Evolutionary conservation across 2,329 filamentous ascomycete genomes (phyloP), one percentile per base, ranked within the genome.

Genomic region (Didymella pomorum): DNA sequence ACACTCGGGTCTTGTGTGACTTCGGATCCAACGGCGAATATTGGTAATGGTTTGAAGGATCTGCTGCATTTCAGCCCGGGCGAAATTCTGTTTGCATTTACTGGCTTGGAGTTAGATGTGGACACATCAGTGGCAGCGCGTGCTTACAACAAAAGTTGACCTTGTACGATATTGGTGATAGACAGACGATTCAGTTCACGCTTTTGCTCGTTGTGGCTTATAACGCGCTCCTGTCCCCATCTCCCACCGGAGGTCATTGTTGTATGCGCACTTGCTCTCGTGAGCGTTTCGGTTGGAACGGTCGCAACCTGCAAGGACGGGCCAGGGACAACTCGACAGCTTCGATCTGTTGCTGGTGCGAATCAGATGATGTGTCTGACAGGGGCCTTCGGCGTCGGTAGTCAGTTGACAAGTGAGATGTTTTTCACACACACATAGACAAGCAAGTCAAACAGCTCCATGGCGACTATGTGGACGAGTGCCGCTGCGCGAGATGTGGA

Each of bases 81-180:
- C 51, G 53, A 45, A 55, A 18, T 11, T 52, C 51, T 64, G 53
- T 62, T 56, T 65, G 66, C 66, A 71, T 70, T 62, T 64, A n/a
- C 56, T 56, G 57, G 49, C 46, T 59, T 49, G 65, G 61, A 56
- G 57, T 64, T 62, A 41, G 37, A 39, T 43, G 46, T 52, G 54
- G 54, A 43, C 46, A 51, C 50, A 52, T 49, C 52, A 21, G 6
- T 29, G 37, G 58, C 39, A 45, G 39, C 31, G 44, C 29, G 11
- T 49, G 33, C 35, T 44, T 50, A 44, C 23, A 28, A 43, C 23
- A 60, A 60, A 55, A 60, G 51, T 55, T 52, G 43, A 21, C 21
- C 3, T 21, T 60, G 56, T 60, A 60, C 42, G 56, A 60, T 60
- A 59, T 20, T 16, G 35, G 29, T 14, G 29, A 45, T 58, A 58